Evolutionary conservation across 2,329 filamentous ascomycete species (phyloP).

Genomic region (Xylariaceae sp.): DNA sequence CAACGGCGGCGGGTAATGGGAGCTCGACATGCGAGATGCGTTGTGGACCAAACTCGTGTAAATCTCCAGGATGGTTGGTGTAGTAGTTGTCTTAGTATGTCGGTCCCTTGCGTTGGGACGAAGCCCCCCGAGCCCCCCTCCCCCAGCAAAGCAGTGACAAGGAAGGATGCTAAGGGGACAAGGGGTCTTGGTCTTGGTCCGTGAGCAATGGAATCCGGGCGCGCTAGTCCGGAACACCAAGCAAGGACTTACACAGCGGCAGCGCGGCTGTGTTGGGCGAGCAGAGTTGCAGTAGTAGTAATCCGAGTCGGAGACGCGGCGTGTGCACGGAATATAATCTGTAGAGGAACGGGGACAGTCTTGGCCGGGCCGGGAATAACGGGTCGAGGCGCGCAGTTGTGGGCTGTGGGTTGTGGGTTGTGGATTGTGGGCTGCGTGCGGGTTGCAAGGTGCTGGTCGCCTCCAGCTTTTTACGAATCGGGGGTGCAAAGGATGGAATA

Average conservation of each 20-base stretch:
- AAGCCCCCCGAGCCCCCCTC: not conserved
- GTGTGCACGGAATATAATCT: not conserved
- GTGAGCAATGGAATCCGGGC: not conserved
- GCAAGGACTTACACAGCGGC: not conserved
- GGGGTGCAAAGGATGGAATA: constrained; percentile 25
- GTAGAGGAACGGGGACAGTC: not conserved
- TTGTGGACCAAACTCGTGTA: not conserved
- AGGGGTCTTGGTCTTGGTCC: no score
- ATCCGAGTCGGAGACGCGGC: not conserved
- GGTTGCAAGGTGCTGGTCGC: constrained; percentile 19
- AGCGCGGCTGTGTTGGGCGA: not conserved
- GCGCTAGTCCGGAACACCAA: not conserved
- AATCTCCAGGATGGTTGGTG: not conserved
- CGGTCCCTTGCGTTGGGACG: not conserved
- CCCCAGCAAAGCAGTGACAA: constrained; percentile 1
- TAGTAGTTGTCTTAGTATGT: no score
- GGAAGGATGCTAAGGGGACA: not conserved
- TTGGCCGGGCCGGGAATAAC: constrained; percentile 18
- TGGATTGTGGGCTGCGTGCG: constrained; percentile 22
- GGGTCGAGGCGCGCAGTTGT: not conserved
- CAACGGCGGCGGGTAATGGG: constrained; percentile 28
- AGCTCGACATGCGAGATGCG: constrained; percentile 28
- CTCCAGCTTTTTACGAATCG: constrained; percentile 22
- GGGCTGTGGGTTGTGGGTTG: constrained; percentile 9
- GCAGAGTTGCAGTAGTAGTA: not conserved